Evolutionary conservation across 306 rosid genomes (phyloP).

Genomic region (Prunus mume): DNA sequence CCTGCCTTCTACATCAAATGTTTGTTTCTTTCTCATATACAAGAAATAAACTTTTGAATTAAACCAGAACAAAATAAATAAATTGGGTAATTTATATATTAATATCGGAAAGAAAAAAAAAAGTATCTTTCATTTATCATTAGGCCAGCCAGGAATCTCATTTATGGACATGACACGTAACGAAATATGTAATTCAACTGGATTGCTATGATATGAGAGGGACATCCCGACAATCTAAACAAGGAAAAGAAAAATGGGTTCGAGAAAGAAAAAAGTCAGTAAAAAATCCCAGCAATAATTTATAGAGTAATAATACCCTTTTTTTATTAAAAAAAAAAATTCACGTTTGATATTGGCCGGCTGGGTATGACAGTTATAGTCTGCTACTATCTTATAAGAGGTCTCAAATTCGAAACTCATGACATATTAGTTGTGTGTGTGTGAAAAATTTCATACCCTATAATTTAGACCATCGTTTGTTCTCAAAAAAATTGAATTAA

Average conservation of each 20-base stretch:
- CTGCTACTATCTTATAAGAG: neutral
- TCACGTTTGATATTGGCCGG: neutral
- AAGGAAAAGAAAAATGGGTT: neutral
- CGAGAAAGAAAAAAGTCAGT: neutral
- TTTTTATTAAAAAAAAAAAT: neutral
- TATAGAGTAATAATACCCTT: neutral
- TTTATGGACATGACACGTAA: neutral
- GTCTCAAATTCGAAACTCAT: too few relatives aligned
- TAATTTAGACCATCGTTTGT: accelerated
- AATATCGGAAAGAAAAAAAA: too few relatives aligned
- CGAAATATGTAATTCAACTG: neutral
- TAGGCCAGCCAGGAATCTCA: slow-evolving; percentile 7
- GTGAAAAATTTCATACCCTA: too few relatives aligned
- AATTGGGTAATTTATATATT: too few relatives aligned
- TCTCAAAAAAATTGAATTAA: too few relatives aligned
- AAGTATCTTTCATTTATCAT: neutral
- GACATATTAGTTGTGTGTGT: too few relatives aligned
- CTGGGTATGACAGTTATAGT: neutral
- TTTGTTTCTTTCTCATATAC: neutral
- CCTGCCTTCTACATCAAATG: neutral
- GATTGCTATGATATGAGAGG: neutral
- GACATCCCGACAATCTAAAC: neutral
- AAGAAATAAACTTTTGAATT: too few relatives aligned
- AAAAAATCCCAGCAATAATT: neutral
- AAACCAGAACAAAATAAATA: too few relatives aligned